These are phyloP conservation scores for Saccharomyces pastorianus DNA, from an alignment of 1,139 yeast species.

Conservation along the genomic window DNA sequence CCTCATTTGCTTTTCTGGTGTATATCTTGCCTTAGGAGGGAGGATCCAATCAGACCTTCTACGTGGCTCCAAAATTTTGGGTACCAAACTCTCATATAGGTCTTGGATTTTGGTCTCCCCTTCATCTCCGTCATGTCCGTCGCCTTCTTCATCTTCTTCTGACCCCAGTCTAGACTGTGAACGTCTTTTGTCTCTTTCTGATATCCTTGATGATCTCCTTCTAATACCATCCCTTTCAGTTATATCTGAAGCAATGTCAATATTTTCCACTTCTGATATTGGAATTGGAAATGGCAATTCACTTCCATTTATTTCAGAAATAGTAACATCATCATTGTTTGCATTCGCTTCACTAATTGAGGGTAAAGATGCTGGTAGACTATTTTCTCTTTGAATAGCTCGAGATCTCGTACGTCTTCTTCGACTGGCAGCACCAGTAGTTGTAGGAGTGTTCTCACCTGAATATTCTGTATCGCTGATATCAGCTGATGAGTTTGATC, in stretches of 20 bases:
- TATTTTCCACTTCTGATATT: not conserved
- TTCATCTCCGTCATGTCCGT: constrained; percentile 2
- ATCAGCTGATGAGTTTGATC: not conserved
- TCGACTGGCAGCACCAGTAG: not conserved
- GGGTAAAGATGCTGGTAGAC: not conserved
- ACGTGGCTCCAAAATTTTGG: constrained; percentile 24
- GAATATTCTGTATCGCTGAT: not conserved
- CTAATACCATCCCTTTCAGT: not conserved
- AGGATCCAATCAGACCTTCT: constrained; percentile 32
- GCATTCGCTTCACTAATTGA: not conserved
- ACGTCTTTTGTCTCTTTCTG: constrained; percentile 7
- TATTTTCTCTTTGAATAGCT: not conserved
- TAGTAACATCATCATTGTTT: not conserved
- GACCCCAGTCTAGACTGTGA: not conserved
- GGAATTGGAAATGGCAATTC: not conserved
- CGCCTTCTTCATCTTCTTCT: constrained; percentile 2
- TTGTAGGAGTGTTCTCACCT: not conserved
- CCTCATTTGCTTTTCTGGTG: constrained; percentile 29
- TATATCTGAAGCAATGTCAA: constrained; percentile 2
- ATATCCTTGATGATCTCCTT: constrained; percentile 27
- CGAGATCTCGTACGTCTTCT: constrained; percentile 1
- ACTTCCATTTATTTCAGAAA: not conserved
- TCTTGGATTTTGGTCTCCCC: constrained; percentile 14
- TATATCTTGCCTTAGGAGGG: constrained; percentile 26
- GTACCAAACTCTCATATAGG: constrained; percentile 26